These are phyloP conservation scores for Amaranthus hypochondriacus DNA, from an alignment of 148 eudicot genomes.

Conservation along the genomic window DNA sequence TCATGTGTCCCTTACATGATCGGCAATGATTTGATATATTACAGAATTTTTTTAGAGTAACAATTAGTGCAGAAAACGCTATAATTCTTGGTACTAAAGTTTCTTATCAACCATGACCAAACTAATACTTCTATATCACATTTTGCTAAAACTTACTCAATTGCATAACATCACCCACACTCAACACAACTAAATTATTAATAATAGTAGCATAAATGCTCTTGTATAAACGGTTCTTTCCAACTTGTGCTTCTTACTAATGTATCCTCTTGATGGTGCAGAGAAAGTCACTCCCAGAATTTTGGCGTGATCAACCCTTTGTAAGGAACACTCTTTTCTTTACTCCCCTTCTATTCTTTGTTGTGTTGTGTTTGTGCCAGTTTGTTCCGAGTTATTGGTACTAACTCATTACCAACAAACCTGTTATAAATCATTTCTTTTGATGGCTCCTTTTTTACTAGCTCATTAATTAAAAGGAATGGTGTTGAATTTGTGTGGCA, in stretches of 20 bases:
- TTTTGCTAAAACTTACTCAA: too few species aligned
- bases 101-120: too few species aligned
- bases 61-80: too few species aligned
- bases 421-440: not conserved
- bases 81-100: too few species aligned
- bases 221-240: not conserved
- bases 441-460: not conserved
- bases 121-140: too few species aligned
- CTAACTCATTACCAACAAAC: not conserved
- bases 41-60: too few species aligned
- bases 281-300: conserved; percentile 88
- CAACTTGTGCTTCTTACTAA: conserved; percentile 11
- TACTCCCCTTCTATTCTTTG: not conserved
- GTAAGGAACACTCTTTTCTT: conserved; percentile 38
- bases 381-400: not conserved
- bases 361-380: not conserved
- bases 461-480: too few species aligned
- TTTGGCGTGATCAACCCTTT: conserved; percentile 79
- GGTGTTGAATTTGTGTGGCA: not conserved
- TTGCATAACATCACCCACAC: too few species aligned
- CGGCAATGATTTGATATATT: too few species aligned
- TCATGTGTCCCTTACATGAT: too few species aligned
- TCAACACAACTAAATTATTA: too few species aligned
- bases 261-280: conserved; percentile 30
- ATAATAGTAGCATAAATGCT: too few species aligned